Conservation (phyloP, 169 alveolate species). For the Eimeria maxima region DNA sequence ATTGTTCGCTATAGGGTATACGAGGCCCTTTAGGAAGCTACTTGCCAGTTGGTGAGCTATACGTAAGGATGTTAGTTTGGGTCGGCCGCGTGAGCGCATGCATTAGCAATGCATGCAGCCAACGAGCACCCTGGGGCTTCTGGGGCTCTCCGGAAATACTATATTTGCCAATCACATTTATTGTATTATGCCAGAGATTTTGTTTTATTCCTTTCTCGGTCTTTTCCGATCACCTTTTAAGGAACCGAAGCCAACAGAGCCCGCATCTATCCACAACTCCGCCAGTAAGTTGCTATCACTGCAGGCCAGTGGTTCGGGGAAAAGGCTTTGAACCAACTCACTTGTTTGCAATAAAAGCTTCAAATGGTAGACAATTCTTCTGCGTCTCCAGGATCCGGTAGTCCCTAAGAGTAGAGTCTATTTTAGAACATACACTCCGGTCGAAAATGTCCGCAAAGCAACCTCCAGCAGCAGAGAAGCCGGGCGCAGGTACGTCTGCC, state of each 20-base stretch:
- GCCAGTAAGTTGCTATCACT: not conserved
- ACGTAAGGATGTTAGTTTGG: not conserved
- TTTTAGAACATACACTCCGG: not conserved
- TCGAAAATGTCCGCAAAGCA: constrained; percentile 10
- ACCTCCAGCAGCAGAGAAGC: not conserved
- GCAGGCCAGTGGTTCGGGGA: not conserved
- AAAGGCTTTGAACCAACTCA: not conserved
- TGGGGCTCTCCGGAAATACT: not conserved
- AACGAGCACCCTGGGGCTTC: constrained; percentile 55
- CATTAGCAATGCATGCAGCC: not conserved
- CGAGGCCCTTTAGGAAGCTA: not conserved
- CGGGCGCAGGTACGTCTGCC: not conserved
- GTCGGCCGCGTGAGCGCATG: not conserved
- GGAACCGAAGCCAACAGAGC: not conserved
- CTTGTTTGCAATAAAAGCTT: not conserved
- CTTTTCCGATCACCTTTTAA: not conserved
- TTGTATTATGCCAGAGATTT: not conserved
- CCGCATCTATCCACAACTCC: not conserved
- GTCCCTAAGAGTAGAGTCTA: not conserved
- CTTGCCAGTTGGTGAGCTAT: not conserved
- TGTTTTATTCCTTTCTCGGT: not conserved
- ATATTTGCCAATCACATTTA: not conserved
- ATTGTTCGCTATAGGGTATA: not conserved
- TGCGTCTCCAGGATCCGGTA: not conserved
- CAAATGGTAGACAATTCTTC: not conserved